Evolutionary conservation across 75 land plant species (phyloP).

Genomic region (Selaginella tamariscina): DNA sequence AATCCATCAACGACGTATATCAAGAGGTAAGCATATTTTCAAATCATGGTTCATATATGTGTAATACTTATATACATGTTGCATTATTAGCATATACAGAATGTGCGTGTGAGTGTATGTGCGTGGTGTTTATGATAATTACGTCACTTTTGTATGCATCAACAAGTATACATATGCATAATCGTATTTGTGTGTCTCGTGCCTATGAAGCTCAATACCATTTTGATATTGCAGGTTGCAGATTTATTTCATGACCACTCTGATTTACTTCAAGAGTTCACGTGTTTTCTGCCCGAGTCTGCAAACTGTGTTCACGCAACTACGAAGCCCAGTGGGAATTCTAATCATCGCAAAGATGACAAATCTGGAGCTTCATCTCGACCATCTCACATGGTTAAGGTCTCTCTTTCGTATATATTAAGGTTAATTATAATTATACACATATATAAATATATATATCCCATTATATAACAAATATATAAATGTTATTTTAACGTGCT

Average conservation of each 20-base stretch:
- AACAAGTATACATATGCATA: background rate
- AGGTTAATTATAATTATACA: too few relatives aligned
- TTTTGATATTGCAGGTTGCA: conserved; percentile 43
- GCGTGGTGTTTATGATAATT: background rate
- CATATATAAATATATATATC: too few relatives aligned
- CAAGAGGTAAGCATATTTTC: conserved; percentile 46
- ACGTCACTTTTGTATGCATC: background rate
- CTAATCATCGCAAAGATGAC: conserved; percentile 13
- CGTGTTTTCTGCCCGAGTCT: conserved; percentile 69
- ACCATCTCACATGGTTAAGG: too few relatives aligned
- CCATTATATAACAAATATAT: too few relatives aligned
- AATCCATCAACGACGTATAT: conserved; percentile 74
- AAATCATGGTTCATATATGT: too few relatives aligned
- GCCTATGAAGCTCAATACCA: too few relatives aligned
- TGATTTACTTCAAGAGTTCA: conserved; percentile 83
- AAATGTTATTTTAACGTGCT: background rate
- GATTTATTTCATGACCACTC: conserved; percentile 52
- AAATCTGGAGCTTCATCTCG: background rate
- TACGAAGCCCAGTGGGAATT: background rate
- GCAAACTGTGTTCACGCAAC: conserved; percentile 25
- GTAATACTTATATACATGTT: too few relatives aligned
- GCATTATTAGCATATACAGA: too few relatives aligned
- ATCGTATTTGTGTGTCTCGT: too few relatives aligned
- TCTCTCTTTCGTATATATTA: too few relatives aligned
- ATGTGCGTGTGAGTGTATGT: too few relatives aligned